Conservation (phyloP, 805 yeast species). For the Candida morakotiae region DNA sequence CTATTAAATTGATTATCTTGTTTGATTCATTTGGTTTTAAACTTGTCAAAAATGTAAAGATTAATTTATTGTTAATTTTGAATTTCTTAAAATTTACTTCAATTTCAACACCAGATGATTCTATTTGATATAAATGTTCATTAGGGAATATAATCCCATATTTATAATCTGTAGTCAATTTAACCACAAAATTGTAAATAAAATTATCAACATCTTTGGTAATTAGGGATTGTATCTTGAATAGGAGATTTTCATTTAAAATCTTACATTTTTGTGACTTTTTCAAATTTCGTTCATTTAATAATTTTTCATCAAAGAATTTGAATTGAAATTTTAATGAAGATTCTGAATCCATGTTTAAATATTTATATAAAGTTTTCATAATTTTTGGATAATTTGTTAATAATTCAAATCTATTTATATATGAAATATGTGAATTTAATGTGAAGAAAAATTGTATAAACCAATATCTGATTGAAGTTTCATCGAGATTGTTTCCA, state of each 20-base stretch:
- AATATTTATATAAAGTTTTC: slow-evolving; percentile 63
- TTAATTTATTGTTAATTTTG: slow-evolving; percentile 61
- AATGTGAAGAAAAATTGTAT: slow-evolving; percentile 59
- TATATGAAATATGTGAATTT: slow-evolving; percentile 44
- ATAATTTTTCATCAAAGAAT: slow-evolving; percentile 47
- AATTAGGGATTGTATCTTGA: slow-evolving; percentile 51
- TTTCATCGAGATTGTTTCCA: slow-evolving; percentile 23
- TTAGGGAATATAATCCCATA: slow-evolving; percentile 45
- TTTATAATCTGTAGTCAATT: slow-evolving; percentile 46
- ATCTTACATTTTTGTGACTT: slow-evolving; percentile 70
- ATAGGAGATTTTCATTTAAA: slow-evolving; percentile 71
- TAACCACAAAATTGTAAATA: slow-evolving; percentile 45
- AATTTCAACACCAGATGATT: slow-evolving; percentile 38
- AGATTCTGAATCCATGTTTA: slow-evolving; percentile 49
- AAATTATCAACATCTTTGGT: slow-evolving; percentile 19
- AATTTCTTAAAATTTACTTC: slow-evolving; percentile 48
- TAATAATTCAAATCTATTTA: slow-evolving; percentile 63
- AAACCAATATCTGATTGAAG: slow-evolving; percentile 56
- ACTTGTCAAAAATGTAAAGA: slow-evolving; percentile 56
- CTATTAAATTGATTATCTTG: slow-evolving; percentile 52
- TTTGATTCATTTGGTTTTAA: slow-evolving; percentile 82
- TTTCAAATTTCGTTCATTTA: slow-evolving; percentile 58
- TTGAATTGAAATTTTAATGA: slow-evolving; percentile 39
- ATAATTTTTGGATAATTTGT: slow-evolving; percentile 49
- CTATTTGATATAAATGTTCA: slow-evolving; percentile 46